Base-by-base conservation (phyloP, 345 rosid species). In the Citrus medica region DNA sequence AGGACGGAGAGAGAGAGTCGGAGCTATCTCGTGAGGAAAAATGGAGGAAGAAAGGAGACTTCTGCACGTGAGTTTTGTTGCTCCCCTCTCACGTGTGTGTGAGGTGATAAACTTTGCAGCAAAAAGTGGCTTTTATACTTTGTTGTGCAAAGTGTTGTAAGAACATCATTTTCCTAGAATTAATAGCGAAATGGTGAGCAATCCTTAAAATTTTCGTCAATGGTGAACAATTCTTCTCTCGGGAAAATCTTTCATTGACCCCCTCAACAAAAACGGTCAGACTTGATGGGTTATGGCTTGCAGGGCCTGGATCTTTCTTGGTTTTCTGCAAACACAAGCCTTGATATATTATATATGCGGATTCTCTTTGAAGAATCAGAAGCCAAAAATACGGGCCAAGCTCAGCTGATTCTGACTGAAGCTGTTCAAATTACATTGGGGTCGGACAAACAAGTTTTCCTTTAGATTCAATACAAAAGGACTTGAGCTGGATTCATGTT, bases 291-390 rank as follows among this genome's bases (percentile, higher is more conserved):
- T 79, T 79, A 73, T n/a, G 24, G 25, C 35, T 79, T 74, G 6
- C 60, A 78, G 5, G 89, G 89, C 53, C 79, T 80, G 0, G 85
- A 82, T 27, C 66, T 86, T 22, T 73, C 38, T 21, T 74, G 82
- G 83, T 51, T 24, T 14, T 48, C 40, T 37, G 62, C 76, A 21
- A 40, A 37, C 22, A 65, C 64, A 9, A 5, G 53, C 8, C 51
- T 65, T 10, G 78, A 79, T 9, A 53, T 67, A 71, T 4, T 9
- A 42, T 77, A 80, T 24, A 42, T 84, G 33, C 21, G 58, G 4
- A 4, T n/a, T 3, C 68, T 40, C 17, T 38, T 74, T 7, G 14
- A 61, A 17, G 68, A 9, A 1, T 38, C 74, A 0, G 88, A 86
- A 68, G 62, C 71, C 4, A 55, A 3, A 1, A 59, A 24, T 40